Evolutionary conservation across 495 filamentous ascomycete genomes (phyloP), one percentile per base, ranked within the genome.

Genomic region (Podospora bellae-mahoneyi): DNA sequence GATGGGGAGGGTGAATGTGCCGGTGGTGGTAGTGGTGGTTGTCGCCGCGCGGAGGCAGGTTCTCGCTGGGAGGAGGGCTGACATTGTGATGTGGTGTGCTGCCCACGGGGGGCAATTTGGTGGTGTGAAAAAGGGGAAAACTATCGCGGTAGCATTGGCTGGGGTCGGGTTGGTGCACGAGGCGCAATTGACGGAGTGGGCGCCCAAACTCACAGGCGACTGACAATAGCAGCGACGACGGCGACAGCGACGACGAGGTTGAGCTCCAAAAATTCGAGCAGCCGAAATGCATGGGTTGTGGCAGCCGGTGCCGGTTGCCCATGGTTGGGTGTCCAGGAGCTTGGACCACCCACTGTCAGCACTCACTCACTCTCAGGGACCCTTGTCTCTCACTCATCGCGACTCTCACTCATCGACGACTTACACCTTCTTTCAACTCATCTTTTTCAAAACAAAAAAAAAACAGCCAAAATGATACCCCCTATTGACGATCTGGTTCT

Each of bases 401-500:
- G 23, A 23, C 23, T 20, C 23, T 58, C 23, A 23, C 1, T 15
- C 19, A 23, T 27, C 56, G 23, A 23, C 23, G 26, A 59, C 26
- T 34, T 62, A 16, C 5, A 44, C 30, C 32, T 30, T 30, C n/a
- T 9, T 6, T 28, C 18, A 62, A 34, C 26, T n/a, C 18, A 74
- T 23, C 7, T 20, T 19, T 19, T 32, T 4, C 4, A 63, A 18
- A 63, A 48, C 67, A 23, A 23, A 23, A 23, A 23, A 23, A 23
- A 23, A 23, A 18, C 59, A 32, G 28, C 59, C 63, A 83, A 67
- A 44, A 92, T 92, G 89, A 78, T 91, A 3, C 88, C 89, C 0
- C 88, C 87, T 6, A 82, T 90, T 62, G 88, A 91, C 34, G 83
- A 86, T 28, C 74, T 81, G 0, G 82, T 92, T 60, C 78, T 92